Evolutionary conservation across 768 basidiomycete species (phyloP).

Genomic region (Tricholoma matsutake): DNA sequence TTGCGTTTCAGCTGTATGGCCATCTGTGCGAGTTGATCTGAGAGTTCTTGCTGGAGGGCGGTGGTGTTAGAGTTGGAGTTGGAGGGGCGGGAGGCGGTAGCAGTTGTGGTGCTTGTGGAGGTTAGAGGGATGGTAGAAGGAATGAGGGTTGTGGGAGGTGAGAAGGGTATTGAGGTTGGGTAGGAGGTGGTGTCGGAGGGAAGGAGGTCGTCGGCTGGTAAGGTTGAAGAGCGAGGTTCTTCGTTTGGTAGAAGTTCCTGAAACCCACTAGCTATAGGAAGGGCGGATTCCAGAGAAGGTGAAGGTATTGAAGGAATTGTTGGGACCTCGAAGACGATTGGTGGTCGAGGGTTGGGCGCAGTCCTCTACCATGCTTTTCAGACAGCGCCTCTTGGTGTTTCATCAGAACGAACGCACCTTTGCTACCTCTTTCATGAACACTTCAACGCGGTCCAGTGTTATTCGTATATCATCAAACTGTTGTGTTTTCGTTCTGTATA

Average conservation of each 20-base stretch:
- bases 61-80: slow-evolving; percentile 58
- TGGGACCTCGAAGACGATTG: slow-evolving; percentile 49
- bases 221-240: slow-evolving; percentile 8
- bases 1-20: slow-evolving; percentile 84
- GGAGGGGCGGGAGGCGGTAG: slow-evolving; percentile 31
- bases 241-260: slow-evolving; percentile 3
- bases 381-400: not conserved
- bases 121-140: slow-evolving; percentile 32
- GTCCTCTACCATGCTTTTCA: slow-evolving; percentile 31
- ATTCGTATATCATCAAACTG: slow-evolving; percentile 44
- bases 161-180: slow-evolving; percentile 18
- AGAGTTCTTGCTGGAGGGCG: slow-evolving; percentile 69
- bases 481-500: slow-evolving; percentile 37
- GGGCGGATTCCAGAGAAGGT: slow-evolving; percentile 13
- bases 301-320: slow-evolving; percentile 45
- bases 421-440: slow-evolving; percentile 47
- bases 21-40: slow-evolving; percentile 78
- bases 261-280: slow-evolving; percentile 12
- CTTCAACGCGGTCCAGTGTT: slow-evolving; percentile 56
- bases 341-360: slow-evolving; percentile 37
- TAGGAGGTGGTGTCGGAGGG: slow-evolving; percentile 29
- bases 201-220: slow-evolving; percentile 36
- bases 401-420: slow-evolving; percentile 36
- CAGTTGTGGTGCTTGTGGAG: slow-evolving; percentile 20
- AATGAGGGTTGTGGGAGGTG: slow-evolving; percentile 22